phyloP scores from a whole-genome alignment of 2,329 filamentous ascomycete species.

The Colletotrichum lindemuthianum region DNA sequence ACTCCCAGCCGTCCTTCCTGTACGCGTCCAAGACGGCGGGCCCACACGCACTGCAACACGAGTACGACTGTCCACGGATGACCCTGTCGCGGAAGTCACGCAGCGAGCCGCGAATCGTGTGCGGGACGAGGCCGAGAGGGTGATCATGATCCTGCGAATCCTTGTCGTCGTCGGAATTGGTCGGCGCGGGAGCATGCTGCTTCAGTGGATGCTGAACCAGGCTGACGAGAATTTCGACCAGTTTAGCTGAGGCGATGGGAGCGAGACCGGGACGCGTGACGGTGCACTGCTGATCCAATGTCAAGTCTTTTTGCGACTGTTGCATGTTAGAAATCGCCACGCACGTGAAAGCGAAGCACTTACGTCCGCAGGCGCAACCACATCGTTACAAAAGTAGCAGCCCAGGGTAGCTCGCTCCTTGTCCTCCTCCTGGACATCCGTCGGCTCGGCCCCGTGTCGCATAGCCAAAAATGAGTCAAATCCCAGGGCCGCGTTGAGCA shows the following conservation, averaged over 20 bases:
- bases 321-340: slow-evolving; percentile 4
- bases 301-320: slow-evolving; percentile 92
- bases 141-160: slow-evolving; percentile 67
- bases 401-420: slow-evolving; percentile 76
- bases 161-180: slow-evolving; percentile 58
- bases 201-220: slow-evolving; percentile 86
- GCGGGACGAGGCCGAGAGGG: slow-evolving; percentile 76
- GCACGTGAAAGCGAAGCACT: slow-evolving; percentile 50
- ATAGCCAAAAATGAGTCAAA: slow-evolving; percentile 98
- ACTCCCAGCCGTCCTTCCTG: slow-evolving; percentile 75
- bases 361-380: slow-evolving; percentile 93
- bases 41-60: slow-evolving; percentile 84
- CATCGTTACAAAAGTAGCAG: slow-evolving; percentile 99
- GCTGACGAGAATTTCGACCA: slow-evolving; percentile 90
- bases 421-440: slow-evolving; percentile 42
- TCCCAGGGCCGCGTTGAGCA: slow-evolving; percentile 94
- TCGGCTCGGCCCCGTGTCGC: slow-evolving; percentile 82
- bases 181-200: slow-evolving; percentile 69
- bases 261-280: slow-evolving; percentile 94
- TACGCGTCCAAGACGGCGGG: slow-evolving; percentile 75
- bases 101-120: slow-evolving; percentile 83
- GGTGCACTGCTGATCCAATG: slow-evolving; percentile 97
- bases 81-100: slow-evolving; percentile 78
- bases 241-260: slow-evolving; percentile 87
- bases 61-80: slow-evolving; percentile 79